Conservation (phyloP, 2,329 filamentous ascomycete genomes). For the Ustulina deusta region DNA sequence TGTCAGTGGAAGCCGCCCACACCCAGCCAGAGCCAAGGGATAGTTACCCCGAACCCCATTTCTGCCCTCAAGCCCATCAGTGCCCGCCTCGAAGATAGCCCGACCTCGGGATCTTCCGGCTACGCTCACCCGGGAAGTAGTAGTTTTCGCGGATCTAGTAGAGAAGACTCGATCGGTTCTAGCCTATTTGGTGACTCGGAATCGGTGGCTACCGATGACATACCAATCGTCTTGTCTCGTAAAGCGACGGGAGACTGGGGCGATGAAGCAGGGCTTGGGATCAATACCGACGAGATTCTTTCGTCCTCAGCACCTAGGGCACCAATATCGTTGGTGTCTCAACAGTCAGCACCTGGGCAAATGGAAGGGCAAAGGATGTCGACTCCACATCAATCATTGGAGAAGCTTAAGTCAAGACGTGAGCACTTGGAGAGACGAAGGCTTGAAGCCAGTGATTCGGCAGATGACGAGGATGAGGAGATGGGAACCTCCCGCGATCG, state of each 20-base stretch:
- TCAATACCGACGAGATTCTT: slow-evolving; percentile 71
- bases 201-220: slow-evolving; percentile 80
- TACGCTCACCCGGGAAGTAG: slow-evolving; percentile 76
- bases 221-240: slow-evolving; percentile 79
- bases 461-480: slow-evolving; percentile 95
- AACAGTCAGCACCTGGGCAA: slow-evolving; percentile 73
- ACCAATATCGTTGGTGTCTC: slow-evolving; percentile 67
- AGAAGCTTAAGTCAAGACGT: slow-evolving; percentile 79
- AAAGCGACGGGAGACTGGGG: slow-evolving; percentile 80
- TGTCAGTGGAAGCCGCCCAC: slow-evolving; percentile 92
- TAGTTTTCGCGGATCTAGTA: slow-evolving; percentile 82
- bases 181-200: slow-evolving; percentile 90
- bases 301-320: slow-evolving; percentile 53
- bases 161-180: slow-evolving; percentile 89
- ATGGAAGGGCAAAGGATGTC: slow-evolving; percentile 64
- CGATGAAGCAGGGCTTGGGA: slow-evolving; percentile 80
- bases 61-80: slow-evolving; percentile 74
- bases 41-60: slow-evolving; percentile 68
- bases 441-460: slow-evolving; percentile 82
- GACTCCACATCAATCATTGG: slow-evolving; percentile 72
- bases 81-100: slow-evolving; percentile 79
- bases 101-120: slow-evolving; percentile 80
- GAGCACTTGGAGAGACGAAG: slow-evolving; percentile 79
- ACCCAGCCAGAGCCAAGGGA: slow-evolving; percentile 58
- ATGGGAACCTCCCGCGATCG: slow-evolving; percentile 67